phyloP scores from a whole-genome alignment of 2,329 filamentous ascomycete genomes.

The Hypoxylon sp. region DNA sequence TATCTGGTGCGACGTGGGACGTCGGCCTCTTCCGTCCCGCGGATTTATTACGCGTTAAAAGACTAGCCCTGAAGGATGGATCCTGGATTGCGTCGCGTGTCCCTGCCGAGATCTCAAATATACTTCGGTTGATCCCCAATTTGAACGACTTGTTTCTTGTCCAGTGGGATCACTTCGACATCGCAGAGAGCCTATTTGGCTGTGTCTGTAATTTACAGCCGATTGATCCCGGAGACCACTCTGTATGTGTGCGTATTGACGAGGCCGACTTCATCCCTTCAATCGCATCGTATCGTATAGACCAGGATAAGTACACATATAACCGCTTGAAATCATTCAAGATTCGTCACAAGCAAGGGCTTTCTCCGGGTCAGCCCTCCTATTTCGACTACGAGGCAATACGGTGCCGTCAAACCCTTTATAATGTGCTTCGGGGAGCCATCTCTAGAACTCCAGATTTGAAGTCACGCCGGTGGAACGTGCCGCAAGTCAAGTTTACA shows the following conservation, averaged over 20 bases:
- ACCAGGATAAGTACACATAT: background rate
- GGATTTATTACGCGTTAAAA: conserved; percentile 39
- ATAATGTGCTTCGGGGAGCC: background rate
- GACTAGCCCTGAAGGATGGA: conserved; percentile 28
- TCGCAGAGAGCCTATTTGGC: background rate
- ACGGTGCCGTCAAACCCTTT: background rate
- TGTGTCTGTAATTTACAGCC: background rate
- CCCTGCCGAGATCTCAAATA: background rate
- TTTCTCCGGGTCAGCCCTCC: background rate
- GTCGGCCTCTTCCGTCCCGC: conserved; percentile 41
- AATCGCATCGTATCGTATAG: background rate
- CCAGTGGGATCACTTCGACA: background rate
- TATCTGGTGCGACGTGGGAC: conserved; percentile 40
- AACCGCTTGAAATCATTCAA: background rate
- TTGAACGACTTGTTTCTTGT: conserved; percentile 15
- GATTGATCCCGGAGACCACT: background rate
- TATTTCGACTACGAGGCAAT: background rate
- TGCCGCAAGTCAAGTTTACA: background rate
- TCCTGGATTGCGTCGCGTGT: background rate
- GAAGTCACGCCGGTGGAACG: background rate
- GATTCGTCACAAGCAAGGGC: background rate
- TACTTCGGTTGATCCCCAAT: conserved; percentile 15
- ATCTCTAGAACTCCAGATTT: background rate
- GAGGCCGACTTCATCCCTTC: conserved; percentile 16
- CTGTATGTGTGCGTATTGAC: conserved; percentile 1